These are phyloP conservation scores for Isoetes engelmannii DNA, from an alignment of 83 land plant genomes.

Conservation along the genomic window DNA sequence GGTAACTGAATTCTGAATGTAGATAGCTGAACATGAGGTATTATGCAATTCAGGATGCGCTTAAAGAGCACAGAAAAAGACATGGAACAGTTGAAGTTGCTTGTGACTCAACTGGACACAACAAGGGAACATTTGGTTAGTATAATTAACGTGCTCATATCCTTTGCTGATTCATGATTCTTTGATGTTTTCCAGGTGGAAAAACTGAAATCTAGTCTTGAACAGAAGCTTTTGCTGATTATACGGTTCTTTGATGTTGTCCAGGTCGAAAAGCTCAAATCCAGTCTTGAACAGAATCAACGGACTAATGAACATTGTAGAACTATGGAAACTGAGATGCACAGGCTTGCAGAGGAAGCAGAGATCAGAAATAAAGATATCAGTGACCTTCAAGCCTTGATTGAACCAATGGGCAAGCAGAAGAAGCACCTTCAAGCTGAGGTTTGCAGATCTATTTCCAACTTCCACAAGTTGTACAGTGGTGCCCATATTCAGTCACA, in stretches of 20 bases:
- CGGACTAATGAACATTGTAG: slow-evolving; percentile 18
- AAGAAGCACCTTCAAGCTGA: slow-evolving; percentile 25
- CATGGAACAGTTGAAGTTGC: slow-evolving; percentile 22
- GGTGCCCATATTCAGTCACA: no score
- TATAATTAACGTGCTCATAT: neutral
- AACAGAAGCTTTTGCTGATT: neutral
- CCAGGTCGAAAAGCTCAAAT: slow-evolving; percentile 31
- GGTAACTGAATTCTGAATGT: no score
- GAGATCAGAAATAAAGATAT: slow-evolving; percentile 17
- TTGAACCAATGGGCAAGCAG: slow-evolving; percentile 28
- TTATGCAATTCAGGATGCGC: slow-evolving; percentile 16
- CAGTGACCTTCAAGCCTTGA: slow-evolving; percentile 16
- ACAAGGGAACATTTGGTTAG: slow-evolving; percentile 37
- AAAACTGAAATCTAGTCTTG: neutral
- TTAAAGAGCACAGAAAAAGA: slow-evolving; percentile 24
- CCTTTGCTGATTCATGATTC: neutral
- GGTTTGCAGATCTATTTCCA: neutral
- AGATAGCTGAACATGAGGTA: no score
- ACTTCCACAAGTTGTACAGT: neutral
- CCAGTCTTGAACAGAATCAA: slow-evolving; percentile 21
- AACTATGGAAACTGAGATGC: slow-evolving; percentile 26
- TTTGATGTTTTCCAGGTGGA: neutral
- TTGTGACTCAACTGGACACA: slow-evolving; percentile 31
- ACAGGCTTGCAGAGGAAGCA: slow-evolving; percentile 21
- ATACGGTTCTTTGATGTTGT: neutral